Conservation (phyloP, 768 basidiomycete species). For the Trametes meyenii region DNA sequence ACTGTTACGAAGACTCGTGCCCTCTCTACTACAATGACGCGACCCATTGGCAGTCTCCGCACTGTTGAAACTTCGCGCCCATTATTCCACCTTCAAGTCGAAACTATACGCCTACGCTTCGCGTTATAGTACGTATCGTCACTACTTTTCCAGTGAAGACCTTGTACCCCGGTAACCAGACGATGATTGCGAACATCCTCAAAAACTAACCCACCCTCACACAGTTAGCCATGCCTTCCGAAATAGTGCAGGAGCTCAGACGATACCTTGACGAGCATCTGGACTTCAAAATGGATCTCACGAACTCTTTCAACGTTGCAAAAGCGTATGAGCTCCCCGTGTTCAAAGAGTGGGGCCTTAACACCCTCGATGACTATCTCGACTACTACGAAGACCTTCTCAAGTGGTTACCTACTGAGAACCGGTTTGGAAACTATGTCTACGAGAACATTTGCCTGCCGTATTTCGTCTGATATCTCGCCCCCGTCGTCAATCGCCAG, state of each 20-base stretch:
- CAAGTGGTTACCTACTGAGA: constrained; percentile 22
- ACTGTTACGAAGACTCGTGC: too few relatives aligned
- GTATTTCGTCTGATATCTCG: constrained; percentile 25
- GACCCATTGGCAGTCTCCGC: too few relatives aligned
- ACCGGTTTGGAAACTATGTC: constrained; percentile 12
- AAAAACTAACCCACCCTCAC: too few relatives aligned
- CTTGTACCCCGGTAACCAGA: too few relatives aligned
- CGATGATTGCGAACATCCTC: too few relatives aligned
- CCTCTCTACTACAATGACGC: too few relatives aligned
- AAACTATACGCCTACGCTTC: too few relatives aligned
- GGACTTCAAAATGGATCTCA: constrained; percentile 18
- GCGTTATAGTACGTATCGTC: too few relatives aligned
- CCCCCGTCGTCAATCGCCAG: constrained; percentile 10
- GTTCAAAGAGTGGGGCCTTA: constrained; percentile 18
- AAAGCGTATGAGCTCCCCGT: constrained; percentile 4
- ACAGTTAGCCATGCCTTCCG: neutral
- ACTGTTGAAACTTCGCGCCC: too few relatives aligned
- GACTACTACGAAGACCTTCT: constrained; percentile 17
- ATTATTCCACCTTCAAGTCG: too few relatives aligned
- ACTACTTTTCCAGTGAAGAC: too few relatives aligned
- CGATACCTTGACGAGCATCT: constrained; percentile 10
- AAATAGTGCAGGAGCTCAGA: constrained; percentile 22
- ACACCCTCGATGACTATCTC: constrained; percentile 23
- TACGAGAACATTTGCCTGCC: constrained; percentile 22
- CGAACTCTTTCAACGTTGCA: constrained; percentile 14